Percentiles rank a stretch among this genome's conserved stretches.
These are phyloP conservation scores for Fusarium sambucinum DNA, from an alignment of 2,329 filamentous ascomycete species.

Conservation along the genomic window DNA sequence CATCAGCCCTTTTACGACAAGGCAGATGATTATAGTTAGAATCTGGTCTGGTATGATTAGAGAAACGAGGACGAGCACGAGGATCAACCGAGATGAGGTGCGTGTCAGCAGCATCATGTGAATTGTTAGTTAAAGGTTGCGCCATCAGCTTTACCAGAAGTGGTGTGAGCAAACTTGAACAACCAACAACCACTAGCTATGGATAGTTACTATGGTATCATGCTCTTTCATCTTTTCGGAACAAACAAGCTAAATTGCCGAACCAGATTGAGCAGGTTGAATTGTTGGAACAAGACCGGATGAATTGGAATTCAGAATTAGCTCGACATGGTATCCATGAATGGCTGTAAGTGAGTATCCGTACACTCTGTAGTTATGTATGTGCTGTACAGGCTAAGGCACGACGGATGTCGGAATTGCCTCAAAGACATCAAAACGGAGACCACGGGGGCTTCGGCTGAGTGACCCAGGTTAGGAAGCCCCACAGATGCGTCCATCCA, in stretches of 20 bases:
- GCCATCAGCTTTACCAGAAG: slow-evolving; percentile 16
- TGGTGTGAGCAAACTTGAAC: slow-evolving; percentile 28
- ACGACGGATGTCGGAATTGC: slow-evolving; percentile 42
- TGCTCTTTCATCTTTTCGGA: background rate
- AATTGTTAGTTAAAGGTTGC: slow-evolving; percentile 38
- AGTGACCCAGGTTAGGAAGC: slow-evolving; percentile 41
- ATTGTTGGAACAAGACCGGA: slow-evolving; percentile 9
- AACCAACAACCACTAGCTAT: background rate
- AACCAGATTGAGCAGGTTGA: slow-evolving; percentile 10
- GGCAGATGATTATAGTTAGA: background rate
- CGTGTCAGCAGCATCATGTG: slow-evolving; percentile 41
- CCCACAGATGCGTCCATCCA: slow-evolving; percentile 34
- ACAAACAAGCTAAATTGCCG: slow-evolving; percentile 1
- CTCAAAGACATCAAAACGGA: slow-evolving; percentile 31
- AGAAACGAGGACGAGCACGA: background rate
- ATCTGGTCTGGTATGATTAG: background rate
- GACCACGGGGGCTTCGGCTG: slow-evolving; percentile 44
- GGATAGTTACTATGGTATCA: background rate
- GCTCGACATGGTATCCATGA: slow-evolving; percentile 3
- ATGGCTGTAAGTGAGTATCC: background rate
- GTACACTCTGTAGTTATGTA: background rate
- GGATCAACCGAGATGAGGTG: slow-evolving; percentile 25
- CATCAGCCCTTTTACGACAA: background rate
- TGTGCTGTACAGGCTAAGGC: slow-evolving; percentile 11
- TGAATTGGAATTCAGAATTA: slow-evolving; percentile 6